Conservation (phyloP, 163 green algal species). For the Prototheca cutis region DNA sequence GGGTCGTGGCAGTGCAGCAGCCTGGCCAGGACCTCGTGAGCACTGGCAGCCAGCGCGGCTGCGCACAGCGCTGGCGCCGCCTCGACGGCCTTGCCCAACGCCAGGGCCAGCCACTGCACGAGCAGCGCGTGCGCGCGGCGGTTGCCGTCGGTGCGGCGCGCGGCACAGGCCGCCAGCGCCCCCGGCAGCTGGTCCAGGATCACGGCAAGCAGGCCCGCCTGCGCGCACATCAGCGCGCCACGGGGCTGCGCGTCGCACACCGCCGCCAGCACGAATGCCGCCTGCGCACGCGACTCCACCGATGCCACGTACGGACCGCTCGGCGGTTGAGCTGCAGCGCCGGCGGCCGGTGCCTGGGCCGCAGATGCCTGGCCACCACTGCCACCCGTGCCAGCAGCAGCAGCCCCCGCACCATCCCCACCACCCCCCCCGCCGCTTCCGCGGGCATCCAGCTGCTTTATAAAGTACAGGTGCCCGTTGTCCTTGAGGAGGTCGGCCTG, state of each 20-base stretch:
- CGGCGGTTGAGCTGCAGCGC: no score
- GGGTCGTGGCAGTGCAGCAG: conserved; percentile 48
- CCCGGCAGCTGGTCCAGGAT: conserved; percentile 26
- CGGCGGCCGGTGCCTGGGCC: not conserved
- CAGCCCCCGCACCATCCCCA: no score
- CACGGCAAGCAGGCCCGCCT: conserved; percentile 39
- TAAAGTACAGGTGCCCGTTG: conserved; percentile 91
- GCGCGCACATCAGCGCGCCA: conserved; percentile 67
- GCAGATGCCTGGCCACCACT: no score
- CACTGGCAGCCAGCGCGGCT: conserved; percentile 16
- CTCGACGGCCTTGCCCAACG: conserved; percentile 82
- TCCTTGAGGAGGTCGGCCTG: conserved; percentile 93
- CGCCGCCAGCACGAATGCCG: conserved; percentile 88
- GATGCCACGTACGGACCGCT: no score
- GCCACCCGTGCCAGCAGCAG: no score
- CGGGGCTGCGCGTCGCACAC: conserved; percentile 76
- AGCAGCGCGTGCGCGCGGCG: conserved; percentile 34
- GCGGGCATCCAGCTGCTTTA: conserved; percentile 75
- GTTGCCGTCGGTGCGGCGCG: not conserved
- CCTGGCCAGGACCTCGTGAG: conserved; percentile 43
- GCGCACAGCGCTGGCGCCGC: conserved; percentile 49
- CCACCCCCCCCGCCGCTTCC: conserved; percentile 10
- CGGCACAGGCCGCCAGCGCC: conserved; percentile 20
- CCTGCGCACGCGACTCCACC: conserved; percentile 51
- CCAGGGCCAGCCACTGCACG: conserved; percentile 84